Evolutionary conservation across 2,329 filamentous ascomycete genomes (phyloP), one percentile per base, ranked within the genome.

Genomic region (Trichoderma sp.): DNA sequence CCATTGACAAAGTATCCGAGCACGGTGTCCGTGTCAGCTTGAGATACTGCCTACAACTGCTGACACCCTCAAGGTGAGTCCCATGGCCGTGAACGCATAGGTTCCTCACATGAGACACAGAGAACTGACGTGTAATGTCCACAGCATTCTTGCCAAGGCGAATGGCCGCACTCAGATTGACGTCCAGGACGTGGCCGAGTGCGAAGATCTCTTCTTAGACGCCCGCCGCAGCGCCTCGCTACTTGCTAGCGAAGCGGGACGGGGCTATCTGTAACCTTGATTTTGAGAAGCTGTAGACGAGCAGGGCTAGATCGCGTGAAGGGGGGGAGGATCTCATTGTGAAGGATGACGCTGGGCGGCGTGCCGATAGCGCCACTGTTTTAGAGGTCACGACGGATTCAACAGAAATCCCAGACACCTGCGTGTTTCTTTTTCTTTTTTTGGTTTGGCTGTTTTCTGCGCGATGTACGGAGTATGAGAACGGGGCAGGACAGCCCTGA

Each of bases 21-120:
- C 90, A 97, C 73, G 95, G 95, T 72, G 92, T 92, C 75, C 91
- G 90, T 73, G 93, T 97, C 76, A 96, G 92, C 78, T 80, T 99
- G 80, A 85, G 95, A 73, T 99, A 99, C 82, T 94, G 94, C 73
- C 83, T 99, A 77, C 95, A 98, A 81, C 82, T 99, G 73, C 84
- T 99, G 73, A 92, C 93, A 29, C 94, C 94, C 2, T 90, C 93
- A 63, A 94, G 86, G 86, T 88, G 80, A 76, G 83, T 78, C 53
- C 10, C 34, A 58, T 60, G 52, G 64, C 27, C 42, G 19, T 60
- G 50, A 54, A 64, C 61, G 59, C 27, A 63, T 25, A 63, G 56
- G 58, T 68, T 39, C 25, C 54, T 64, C 64, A 68, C 75, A 72
- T 72, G 72, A 79, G 74, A 77, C 75, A 74, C 69, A 71, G 68